Percentiles rank a stretch among this genome's conserved stretches.
phyloP scores from a whole-genome alignment of 345 rosid species.

The Moricandia moricandioides region DNA sequence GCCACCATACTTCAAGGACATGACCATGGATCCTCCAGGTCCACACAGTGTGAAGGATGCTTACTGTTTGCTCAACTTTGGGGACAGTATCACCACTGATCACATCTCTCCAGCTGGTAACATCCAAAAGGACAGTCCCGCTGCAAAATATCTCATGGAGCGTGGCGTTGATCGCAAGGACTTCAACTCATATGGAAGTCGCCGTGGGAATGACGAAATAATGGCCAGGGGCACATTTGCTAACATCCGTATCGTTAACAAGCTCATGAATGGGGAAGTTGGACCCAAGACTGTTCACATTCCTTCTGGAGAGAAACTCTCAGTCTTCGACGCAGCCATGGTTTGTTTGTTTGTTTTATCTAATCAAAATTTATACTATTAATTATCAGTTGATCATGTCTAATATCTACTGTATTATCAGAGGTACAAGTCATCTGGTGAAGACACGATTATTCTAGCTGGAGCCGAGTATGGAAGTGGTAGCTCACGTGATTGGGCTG shows the following conservation, averaged over 20 bases:
- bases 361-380: neutral
- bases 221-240: constrained; percentile 99
- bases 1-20: constrained; percentile 84
- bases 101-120: constrained; percentile 96
- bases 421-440: constrained; percentile 80
- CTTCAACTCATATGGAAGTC: constrained; percentile 98
- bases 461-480: constrained; percentile 99
- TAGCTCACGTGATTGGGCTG: constrained; percentile 99
- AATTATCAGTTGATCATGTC: neutral
- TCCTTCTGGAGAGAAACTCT: constrained; percentile 94
- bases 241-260: constrained; percentile 94
- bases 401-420: constrained; percentile 40
- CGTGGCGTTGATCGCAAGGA: constrained; percentile 67
- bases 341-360: constrained; percentile 53
- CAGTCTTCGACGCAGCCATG: constrained; percentile 85
- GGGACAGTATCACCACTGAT: constrained; percentile 91
- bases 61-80: constrained; percentile 80
- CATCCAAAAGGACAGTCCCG: constrained; percentile 89
- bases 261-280: constrained; percentile 91
- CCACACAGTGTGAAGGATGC: constrained; percentile 79
- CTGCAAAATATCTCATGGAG: constrained; percentile 71
- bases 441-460: constrained; percentile 81
- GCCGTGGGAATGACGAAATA: constrained; percentile 92
- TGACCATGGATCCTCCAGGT: constrained; percentile 92
- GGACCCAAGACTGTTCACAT: constrained; percentile 92